These are phyloP conservation scores for Penicillium olsonii DNA, from an alignment of 2,329 filamentous ascomycete genomes.

Conservation along the genomic window DNA sequence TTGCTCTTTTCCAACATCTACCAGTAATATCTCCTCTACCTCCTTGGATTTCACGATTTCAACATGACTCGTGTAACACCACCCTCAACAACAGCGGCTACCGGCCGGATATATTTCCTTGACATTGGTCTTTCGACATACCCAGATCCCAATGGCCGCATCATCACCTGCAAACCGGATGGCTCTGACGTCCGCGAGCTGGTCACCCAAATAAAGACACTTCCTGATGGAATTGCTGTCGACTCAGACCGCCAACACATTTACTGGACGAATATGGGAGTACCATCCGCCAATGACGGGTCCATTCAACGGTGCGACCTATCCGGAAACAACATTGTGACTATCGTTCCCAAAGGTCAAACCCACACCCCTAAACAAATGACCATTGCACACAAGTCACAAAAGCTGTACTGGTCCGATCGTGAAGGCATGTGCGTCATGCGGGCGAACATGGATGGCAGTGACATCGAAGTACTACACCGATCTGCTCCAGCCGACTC, in stretches of 20 bases:
- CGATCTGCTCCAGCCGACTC: neutral
- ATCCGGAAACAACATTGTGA: slow-evolving; percentile 3
- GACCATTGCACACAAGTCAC: neutral
- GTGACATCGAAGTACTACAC: slow-evolving; percentile 6
- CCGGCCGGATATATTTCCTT: slow-evolving; percentile 4
- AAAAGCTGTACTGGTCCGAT: slow-evolving; percentile 12
- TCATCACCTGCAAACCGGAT: slow-evolving; percentile 4
- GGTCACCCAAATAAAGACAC: neutral
- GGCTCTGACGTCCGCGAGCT: slow-evolving; percentile 3
- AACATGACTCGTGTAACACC: neutral
- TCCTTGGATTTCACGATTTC: neutral
- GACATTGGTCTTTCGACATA: slow-evolving; percentile 4
- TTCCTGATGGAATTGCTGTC: slow-evolving; percentile 6
- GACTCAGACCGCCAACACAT: slow-evolving; percentile 4
- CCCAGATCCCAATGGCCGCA: slow-evolving; percentile 1
- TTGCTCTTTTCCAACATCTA: neutral
- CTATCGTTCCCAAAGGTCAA: slow-evolving; percentile 2
- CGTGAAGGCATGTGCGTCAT: slow-evolving; percentile 9
- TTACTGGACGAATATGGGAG: slow-evolving; percentile 15
- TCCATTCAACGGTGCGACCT: slow-evolving; percentile 6
- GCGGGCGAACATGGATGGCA: slow-evolving; percentile 10
- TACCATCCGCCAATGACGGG: slow-evolving; percentile 6
- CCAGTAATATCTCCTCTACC: neutral
- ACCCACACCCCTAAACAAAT: slow-evolving; percentile 10
- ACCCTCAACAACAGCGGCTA: neutral